Conservation (phyloP, 352 stramenopile species). For the Thraustotheca clavata region DNA sequence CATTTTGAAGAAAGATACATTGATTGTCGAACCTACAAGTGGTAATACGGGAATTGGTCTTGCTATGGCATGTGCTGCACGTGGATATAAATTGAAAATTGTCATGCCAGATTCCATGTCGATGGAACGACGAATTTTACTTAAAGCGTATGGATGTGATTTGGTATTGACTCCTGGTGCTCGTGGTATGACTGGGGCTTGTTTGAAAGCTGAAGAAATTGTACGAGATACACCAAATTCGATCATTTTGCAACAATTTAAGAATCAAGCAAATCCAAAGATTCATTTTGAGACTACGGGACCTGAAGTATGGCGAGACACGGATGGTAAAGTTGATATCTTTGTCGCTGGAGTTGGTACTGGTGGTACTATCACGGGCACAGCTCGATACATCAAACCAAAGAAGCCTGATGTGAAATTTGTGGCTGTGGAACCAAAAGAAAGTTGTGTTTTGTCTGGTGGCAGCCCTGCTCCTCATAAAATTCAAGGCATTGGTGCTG, state of each 20-base stretch:
- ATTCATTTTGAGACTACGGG: slow-evolving; percentile 86
- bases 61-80: slow-evolving; percentile 84
- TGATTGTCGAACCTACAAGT: slow-evolving; percentile 92
- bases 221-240: slow-evolving; percentile 66
- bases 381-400: slow-evolving; percentile 78
- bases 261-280: slow-evolving; percentile 95
- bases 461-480: slow-evolving; percentile 75
- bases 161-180: slow-evolving; percentile 88
- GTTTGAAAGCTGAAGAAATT: slow-evolving; percentile 73
- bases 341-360: slow-evolving; percentile 86
- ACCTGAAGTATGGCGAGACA: slow-evolving; percentile 83
- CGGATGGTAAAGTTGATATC: slow-evolving; percentile 77
- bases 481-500: slow-evolving; percentile 80
- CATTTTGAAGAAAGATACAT: slow-evolving; percentile 56
- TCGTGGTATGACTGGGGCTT: slow-evolving; percentile 67
- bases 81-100: slow-evolving; percentile 89
- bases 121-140: slow-evolving; percentile 92
- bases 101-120: slow-evolving; percentile 95
- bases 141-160: slow-evolving; percentile 90
- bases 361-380: slow-evolving; percentile 81
- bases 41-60: slow-evolving; percentile 94
- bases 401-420: slow-evolving; percentile 78
- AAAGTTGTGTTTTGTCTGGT: slow-evolving; percentile 75
- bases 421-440: slow-evolving; percentile 75
- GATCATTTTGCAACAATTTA: slow-evolving; percentile 91